Percentiles rank a stretch among this genome's conserved stretches.
phyloP scores from a whole-genome alignment of 495 filamentous ascomycete genomes.

The Penicillium bialowiezense region DNA sequence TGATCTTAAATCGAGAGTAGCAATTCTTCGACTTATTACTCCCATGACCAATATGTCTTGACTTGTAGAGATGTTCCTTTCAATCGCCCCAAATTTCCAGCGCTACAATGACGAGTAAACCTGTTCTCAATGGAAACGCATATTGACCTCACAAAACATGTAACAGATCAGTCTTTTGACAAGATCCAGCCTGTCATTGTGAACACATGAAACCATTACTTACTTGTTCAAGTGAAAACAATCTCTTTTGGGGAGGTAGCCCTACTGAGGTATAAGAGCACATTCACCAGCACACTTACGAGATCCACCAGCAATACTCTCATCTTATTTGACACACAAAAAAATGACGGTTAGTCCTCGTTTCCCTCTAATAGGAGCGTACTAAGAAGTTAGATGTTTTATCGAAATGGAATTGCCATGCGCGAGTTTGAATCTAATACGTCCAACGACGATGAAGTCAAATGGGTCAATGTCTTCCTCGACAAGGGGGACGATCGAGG shows the following conservation, averaged over 20 bases:
- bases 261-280: too few species aligned
- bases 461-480: slow-evolving; percentile 7
- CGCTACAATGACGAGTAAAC: too few species aligned
- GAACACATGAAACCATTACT: not conserved
- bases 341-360: too few species aligned
- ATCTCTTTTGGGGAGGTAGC: slow-evolving; percentile 1
- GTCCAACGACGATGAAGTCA: not conserved
- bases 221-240: not conserved
- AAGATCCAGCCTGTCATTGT: not conserved
- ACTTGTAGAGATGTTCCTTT: too few species aligned
- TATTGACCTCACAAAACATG: not conserved
- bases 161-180: not conserved
- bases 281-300: not conserved
- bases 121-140: not conserved
- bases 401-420: slow-evolving; percentile 1
- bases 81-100: too few species aligned
- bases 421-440: not conserved
- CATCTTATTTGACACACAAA: too few species aligned
- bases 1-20: too few species aligned
- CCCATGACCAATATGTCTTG: too few species aligned
- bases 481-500: not conserved
- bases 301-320: too few species aligned
- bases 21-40: too few species aligned
- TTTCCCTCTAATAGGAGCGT: too few species aligned
- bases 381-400: not conserved